Conservation (phyloP, 495 filamentous ascomycete species). For the Talaromyces liani region DNA sequence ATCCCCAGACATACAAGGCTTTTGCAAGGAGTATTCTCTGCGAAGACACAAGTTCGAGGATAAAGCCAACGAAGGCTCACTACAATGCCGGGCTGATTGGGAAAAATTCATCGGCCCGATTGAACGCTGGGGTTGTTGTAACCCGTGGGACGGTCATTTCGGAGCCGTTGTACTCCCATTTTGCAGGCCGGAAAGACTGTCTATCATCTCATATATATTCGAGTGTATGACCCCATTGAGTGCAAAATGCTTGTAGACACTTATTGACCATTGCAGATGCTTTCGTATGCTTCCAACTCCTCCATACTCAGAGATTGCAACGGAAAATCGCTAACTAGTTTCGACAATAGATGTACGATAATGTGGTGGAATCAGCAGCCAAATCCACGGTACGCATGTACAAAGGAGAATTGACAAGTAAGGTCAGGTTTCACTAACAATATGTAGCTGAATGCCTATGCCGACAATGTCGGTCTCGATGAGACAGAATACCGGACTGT, state of each 20-base stretch:
- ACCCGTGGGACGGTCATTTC: slow-evolving; percentile 17
- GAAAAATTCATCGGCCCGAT: slow-evolving; percentile 16
- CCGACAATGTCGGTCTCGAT: slow-evolving; percentile 14
- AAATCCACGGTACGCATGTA: slow-evolving; percentile 12
- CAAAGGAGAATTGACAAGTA: background rate
- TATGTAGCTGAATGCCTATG: slow-evolving; percentile 13
- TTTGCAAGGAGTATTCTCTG: slow-evolving; percentile 14
- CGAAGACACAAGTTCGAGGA: slow-evolving; percentile 16
- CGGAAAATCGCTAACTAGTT: background rate
- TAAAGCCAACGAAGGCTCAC: slow-evolving; percentile 15
- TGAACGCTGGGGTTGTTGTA: slow-evolving; percentile 18
- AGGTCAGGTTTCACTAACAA: background rate
- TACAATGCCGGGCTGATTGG: slow-evolving; percentile 16
- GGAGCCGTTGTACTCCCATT: slow-evolving; percentile 15
- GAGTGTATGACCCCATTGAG: slow-evolving; percentile 13
- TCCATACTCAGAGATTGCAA: no score
- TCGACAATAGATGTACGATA: slow-evolving; percentile 17
- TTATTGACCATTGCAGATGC: no score
- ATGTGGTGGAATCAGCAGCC: slow-evolving; percentile 18
- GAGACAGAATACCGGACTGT: slow-evolving; percentile 21
- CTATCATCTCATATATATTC: slow-evolving; percentile 16
- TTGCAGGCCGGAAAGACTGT: slow-evolving; percentile 16
- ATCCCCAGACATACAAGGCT: slow-evolving; percentile 11
- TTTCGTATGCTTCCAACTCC: no score
- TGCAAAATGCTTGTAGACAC: no score